Evolutionary conservation across 345 rosid species (phyloP), one percentile per base, ranked within the genome.

Genomic region (Gossypium australe): DNA sequence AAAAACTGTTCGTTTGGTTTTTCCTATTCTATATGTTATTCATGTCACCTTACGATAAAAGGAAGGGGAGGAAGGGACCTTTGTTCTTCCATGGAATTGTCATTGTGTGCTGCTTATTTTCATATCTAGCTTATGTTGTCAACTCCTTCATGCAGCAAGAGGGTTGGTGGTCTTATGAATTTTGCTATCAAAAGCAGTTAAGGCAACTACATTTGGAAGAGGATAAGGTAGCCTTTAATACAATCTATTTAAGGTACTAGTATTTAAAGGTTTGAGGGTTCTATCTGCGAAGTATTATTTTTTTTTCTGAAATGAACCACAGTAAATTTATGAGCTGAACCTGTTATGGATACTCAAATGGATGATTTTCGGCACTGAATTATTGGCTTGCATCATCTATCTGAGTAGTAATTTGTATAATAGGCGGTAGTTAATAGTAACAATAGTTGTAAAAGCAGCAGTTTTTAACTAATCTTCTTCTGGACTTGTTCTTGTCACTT

Each of bases 101-200:
- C 1, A 18, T 47, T 48, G 1, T 41, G 3, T 59, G 47, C 25
- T 48, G 47, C 10, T 48, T 24, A 8, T 48, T 55, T 70, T n/a
- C 2, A 1, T 60, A 25, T n/a, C 43, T 47, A 60, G 13, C 59
- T 57, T 18, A 75, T 47, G n/a, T 22, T 41, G 7, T 70, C 14
- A 53, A 49, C 44, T 10, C 70, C 17, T 72, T 67, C 52, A 3
- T 84, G 89, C 90, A 92, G 98, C 97, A 93, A 92, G 99, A 93
- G 74, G 97, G 96, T 85, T 95, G 99, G 99, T 93, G 99, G 98
- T 86, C 93, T 6, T 95, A 92, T 80, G 98, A 93, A 78, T 91
- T 93, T 82, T 95, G 99, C 87, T 89, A 88, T 77, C 85, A 78
- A 55, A 80, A 77, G 74, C 49, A 29, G 71, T 76, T 93, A 41